These are phyloP conservation scores for Eimeria maxima DNA, from an alignment of 169 alveolate species.

Conservation along the genomic window DNA sequence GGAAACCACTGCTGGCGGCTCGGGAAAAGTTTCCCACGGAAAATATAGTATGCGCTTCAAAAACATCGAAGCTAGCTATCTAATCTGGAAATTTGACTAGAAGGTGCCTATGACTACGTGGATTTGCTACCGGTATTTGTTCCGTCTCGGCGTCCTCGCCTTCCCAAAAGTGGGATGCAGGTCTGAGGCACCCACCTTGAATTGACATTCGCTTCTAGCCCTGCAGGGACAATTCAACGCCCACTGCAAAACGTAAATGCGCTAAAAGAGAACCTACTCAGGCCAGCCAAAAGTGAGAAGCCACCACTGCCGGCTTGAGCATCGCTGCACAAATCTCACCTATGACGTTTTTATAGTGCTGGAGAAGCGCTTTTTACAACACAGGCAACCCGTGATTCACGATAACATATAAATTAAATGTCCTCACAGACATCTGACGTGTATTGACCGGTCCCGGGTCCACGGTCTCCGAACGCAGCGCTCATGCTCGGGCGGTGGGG, in stretches of 20 bases:
- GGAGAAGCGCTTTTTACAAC: neutral
- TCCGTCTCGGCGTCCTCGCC: neutral
- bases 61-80: neutral
- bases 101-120: neutral
- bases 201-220: neutral
- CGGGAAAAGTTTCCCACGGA: neutral
- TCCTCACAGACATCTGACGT: neutral
- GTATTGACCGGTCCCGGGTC: neutral
- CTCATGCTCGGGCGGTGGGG: conserved; percentile 17
- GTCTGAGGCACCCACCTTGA: neutral
- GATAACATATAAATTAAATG: neutral
- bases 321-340: neutral
- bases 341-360: neutral
- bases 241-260: neutral
- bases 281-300: neutral
- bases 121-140: neutral
- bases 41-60: neutral
- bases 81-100: neutral
- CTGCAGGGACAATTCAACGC: neutral
- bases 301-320: neutral
- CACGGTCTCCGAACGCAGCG: neutral
- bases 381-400: neutral
- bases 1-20: neutral
- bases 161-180: neutral
- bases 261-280: neutral